Conservation (phyloP, 805 yeast genomes). For the Candida maesae region DNA sequence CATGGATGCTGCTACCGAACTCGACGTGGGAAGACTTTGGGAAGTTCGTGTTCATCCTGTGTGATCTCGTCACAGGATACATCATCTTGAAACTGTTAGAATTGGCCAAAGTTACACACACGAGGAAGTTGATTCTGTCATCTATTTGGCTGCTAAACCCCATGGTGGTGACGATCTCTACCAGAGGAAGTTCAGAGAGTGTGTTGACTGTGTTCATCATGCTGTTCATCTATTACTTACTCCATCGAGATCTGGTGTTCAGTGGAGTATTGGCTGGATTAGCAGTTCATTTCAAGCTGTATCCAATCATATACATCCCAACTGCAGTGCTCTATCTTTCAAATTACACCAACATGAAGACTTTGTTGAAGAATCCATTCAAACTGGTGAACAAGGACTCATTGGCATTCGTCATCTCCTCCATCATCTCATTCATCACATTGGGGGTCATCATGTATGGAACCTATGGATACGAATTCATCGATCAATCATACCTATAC, state of each 20-base stretch:
- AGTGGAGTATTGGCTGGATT: conserved; percentile 38
- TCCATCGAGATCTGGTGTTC: conserved; percentile 30
- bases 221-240: conserved; percentile 47
- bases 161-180: conserved; percentile 88
- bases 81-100: conserved; percentile 45
- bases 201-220: conserved; percentile 75
- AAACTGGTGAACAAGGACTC: conserved; percentile 38
- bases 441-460: conserved; percentile 60
- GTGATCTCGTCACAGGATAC: conserved; percentile 80
- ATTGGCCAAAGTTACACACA: conserved; percentile 19
- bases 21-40: conserved; percentile 61
- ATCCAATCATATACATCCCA: conserved; percentile 87
- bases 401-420: conserved; percentile 37
- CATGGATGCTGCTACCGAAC: conserved; percentile 81
- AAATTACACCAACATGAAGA: conserved; percentile 17
- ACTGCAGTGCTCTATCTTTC: conserved; percentile 49
- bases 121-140: conserved; percentile 40
- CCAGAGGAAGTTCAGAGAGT: conserved; percentile 93
- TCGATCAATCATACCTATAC: conserved; percentile 75
- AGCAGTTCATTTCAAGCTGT: conserved; percentile 83
- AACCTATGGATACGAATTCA: conserved; percentile 69
- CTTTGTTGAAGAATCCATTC: conserved; percentile 24
- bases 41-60: conserved; percentile 66
- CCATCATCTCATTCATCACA: conserved; percentile 40
- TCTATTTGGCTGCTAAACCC: conserved; percentile 89